Base-by-base conservation (phyloP, 2,329 filamentous ascomycete genomes). In the Cadophora gregata region DNA sequence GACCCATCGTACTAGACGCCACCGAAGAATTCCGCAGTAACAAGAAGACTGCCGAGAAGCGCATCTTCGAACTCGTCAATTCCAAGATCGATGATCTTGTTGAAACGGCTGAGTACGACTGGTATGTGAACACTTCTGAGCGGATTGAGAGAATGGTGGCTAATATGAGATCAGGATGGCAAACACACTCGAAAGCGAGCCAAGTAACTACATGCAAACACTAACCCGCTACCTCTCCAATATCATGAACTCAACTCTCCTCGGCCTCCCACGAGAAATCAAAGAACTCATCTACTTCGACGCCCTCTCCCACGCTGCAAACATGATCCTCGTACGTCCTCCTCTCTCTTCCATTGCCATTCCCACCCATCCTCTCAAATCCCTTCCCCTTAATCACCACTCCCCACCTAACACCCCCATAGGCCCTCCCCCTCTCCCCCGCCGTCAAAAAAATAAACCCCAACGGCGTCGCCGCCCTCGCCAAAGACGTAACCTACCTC, bases 281-380 rank as follows among this genome's bases (percentile, higher is more conserved):
- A 98, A 98, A 77, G 93, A 97, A 77, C 88, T 97, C 64, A 97
- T 99, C 74, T 98, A 99, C 81, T 97, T 97, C 76, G 96, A 98
- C 77, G 96, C 96, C 0, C 85, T 99, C 42, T 93, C 90, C 64
- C 96, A 99, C 78, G 93, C 96, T 1, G 90, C 93, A 3, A 91
- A 91, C 69, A 93, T 91, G 78, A 96, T 97, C 64, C 80, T 97
- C 69, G 90, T 92, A 77, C 72, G 84, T 76, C 24, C 36, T 48
- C 56, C n/a, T 7, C 25, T n/a, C 63, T 31, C 45, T 68, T 55
- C 64, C 59, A 3, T 8, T 38, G 6, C 42, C 53, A 59, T 27
- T 66, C 50, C 16, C 33, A 64, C 27, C 38, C n/a, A 29, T n/a
- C n/a, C n/a, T n/a, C n/a, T n/a, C 27, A 3, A 59, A 45, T 27